A percentile compares a stretch with the other conserved stretches of the same genome.
phyloP scores from a whole-genome alignment of 345 rosid genomes.

The Linum usitatissimum region DNA sequence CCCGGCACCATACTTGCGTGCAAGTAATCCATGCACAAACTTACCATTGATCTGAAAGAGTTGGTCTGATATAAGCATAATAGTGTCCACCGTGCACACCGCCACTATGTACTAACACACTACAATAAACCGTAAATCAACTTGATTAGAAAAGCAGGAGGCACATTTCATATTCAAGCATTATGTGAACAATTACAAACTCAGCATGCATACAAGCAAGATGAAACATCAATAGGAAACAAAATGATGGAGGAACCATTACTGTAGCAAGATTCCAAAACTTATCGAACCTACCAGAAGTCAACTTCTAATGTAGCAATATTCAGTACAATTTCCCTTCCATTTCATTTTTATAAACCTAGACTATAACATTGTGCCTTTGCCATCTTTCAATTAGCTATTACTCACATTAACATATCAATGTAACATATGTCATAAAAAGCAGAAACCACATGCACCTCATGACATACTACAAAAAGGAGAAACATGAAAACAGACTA shows the following conservation, averaged over 20 bases:
- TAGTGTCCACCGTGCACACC: slow-evolving; percentile 98
- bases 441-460: no score
- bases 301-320: no score
- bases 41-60: slow-evolving; percentile 90
- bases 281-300: neutral
- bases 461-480: no score
- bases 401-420: no score
- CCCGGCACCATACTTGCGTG: neutral
- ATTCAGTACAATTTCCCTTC: no score
- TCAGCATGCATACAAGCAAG: neutral
- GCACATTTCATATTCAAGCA: neutral
- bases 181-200: neutral
- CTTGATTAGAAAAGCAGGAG: neutral
- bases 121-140: slow-evolving; percentile 14
- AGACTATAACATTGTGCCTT: no score
- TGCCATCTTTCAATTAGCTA: no score
- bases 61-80: slow-evolving; percentile 92
- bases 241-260: neutral
- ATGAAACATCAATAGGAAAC: neutral
- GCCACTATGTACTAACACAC: slow-evolving; percentile 94
- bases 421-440: no score
- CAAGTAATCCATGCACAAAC: neutral
- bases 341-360: no score
- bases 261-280: neutral
- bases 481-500: no score